Evolutionary conservation across 805 yeast species (phyloP).

Genomic region (Cyberlindnera nakhonratchasimensis): DNA sequence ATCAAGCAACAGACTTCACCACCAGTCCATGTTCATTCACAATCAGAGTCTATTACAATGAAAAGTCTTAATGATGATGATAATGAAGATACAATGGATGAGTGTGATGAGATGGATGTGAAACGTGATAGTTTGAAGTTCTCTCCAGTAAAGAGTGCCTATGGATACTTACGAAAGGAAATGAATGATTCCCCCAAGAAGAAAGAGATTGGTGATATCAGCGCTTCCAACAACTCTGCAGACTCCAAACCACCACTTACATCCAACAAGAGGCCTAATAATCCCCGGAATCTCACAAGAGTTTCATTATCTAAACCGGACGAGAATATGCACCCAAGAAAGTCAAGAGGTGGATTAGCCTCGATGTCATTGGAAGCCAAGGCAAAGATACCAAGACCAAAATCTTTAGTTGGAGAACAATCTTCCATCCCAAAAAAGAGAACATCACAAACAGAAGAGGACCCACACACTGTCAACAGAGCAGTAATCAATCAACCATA

Average conservation of each 20-base stretch:
- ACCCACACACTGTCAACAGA: slow-evolving; percentile 1
- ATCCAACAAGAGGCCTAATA: slow-evolving; percentile 1
- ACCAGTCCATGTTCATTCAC: neutral
- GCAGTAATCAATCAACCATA: slow-evolving; percentile 15
- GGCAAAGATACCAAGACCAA: slow-evolving; percentile 17
- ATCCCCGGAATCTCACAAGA: slow-evolving; percentile 23
- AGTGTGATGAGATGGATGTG: slow-evolving; percentile 11
- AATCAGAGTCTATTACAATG: neutral
- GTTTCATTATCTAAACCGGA: slow-evolving; percentile 23
- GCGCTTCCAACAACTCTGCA: slow-evolving; percentile 3
- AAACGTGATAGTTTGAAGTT: slow-evolving; percentile 20
- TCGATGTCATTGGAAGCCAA: slow-evolving; percentile 21
- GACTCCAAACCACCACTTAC: neutral
- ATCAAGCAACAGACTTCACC: neutral
- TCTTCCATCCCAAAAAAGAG: slow-evolving; percentile 8
- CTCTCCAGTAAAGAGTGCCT: slow-evolving; percentile 29
- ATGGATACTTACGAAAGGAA: slow-evolving; percentile 25
- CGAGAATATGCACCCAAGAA: slow-evolving; percentile 19
- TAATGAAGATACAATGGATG: slow-evolving; percentile 1
- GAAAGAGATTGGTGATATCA: neutral
- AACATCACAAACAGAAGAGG: slow-evolving; percentile 25
- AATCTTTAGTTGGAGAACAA: slow-evolving; percentile 19
- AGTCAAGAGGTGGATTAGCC: slow-evolving; percentile 23
- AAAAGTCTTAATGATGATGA: neutral
- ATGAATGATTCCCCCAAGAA: slow-evolving; percentile 19